Percentiles rank a stretch among this genome's conserved stretches.
phyloP scores from a whole-genome alignment of 371 early-diverging fungal genomes.

The Circinella minor region DNA sequence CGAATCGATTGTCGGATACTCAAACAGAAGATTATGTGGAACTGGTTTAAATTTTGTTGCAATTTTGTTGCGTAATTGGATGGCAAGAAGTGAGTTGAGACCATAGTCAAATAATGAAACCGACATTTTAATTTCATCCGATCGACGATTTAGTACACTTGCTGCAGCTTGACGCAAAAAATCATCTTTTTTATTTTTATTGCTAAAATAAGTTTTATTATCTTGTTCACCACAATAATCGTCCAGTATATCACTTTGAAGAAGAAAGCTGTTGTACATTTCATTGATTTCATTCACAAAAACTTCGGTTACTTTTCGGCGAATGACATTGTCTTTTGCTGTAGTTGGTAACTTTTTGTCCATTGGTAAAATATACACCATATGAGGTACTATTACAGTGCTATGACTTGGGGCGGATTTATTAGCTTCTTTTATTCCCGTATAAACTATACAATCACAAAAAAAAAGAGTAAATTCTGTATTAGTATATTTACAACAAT shows the following conservation, averaged over 20 bases:
- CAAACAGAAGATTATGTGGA: constrained; percentile 38
- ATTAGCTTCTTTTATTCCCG: constrained; percentile 38
- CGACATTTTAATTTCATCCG: not conserved
- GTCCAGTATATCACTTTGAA: not conserved
- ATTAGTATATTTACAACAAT: not conserved
- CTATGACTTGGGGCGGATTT: constrained; percentile 36
- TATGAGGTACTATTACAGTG: constrained; percentile 32
- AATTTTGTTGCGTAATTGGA: constrained; percentile 23
- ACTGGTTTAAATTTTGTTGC: constrained; percentile 15
- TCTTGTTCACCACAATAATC: no score
- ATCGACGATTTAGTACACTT: not conserved
- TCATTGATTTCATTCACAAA: constrained; percentile 28
- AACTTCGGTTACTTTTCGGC: constrained; percentile 20
- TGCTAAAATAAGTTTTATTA: not conserved
- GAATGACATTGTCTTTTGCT: constrained; percentile 34
- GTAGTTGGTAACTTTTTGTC: constrained; percentile 27
- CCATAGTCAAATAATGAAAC: constrained; percentile 25
- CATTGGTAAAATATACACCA: constrained; percentile 44
- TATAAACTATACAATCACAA: constrained; percentile 14
- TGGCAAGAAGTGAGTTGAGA: constrained; percentile 20
- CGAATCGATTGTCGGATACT: constrained; percentile 26
- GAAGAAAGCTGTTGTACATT: constrained; percentile 32
- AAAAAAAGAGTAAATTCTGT: no score
- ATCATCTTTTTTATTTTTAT: not conserved
- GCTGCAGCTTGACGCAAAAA: constrained; percentile 12